Evolutionary conservation across 495 filamentous ascomycete species (phyloP).

Genomic region (Penicillium flavigenum): DNA sequence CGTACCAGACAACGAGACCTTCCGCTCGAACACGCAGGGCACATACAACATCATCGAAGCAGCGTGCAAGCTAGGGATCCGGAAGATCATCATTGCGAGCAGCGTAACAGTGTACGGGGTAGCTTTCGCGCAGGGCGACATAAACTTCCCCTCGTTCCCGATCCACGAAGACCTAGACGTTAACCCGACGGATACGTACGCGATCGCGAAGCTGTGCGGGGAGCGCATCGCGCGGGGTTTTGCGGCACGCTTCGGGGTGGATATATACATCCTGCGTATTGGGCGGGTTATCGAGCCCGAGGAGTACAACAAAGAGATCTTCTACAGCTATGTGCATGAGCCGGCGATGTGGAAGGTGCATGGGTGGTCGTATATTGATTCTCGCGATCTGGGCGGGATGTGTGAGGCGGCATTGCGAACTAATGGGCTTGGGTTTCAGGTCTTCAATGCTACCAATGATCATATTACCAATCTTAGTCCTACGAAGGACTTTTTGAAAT

Average conservation of each 20-base stretch:
- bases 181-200: conserved; percentile 56
- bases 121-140: conserved; percentile 55
- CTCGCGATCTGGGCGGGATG: conserved; percentile 54
- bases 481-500: conserved; percentile 37
- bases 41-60: conserved; percentile 62
- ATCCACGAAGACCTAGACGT: conserved; percentile 53
- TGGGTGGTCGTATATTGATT: conserved; percentile 61
- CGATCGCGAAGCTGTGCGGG: conserved; percentile 56
- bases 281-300: conserved; percentile 58
- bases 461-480: conserved; percentile 42
- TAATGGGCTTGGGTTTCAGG: conserved; percentile 54
- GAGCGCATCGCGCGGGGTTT: conserved; percentile 55
- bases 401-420: conserved; percentile 20
- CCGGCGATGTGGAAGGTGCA: conserved; percentile 53
- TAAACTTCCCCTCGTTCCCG: conserved; percentile 52
- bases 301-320: conserved; percentile 49
- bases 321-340: conserved; percentile 51
- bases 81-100: conserved; percentile 56
- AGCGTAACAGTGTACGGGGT: conserved; percentile 58
- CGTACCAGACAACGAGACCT: conserved; percentile 57
- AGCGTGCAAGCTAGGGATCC: conserved; percentile 57
- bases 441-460: conserved; percentile 61
- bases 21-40: conserved; percentile 48
- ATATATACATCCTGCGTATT: conserved; percentile 59
- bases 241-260: conserved; percentile 48